These are phyloP conservation scores for Penicillium antarcticum DNA, from an alignment of 495 filamentous ascomycete genomes.

Conservation along the genomic window DNA sequence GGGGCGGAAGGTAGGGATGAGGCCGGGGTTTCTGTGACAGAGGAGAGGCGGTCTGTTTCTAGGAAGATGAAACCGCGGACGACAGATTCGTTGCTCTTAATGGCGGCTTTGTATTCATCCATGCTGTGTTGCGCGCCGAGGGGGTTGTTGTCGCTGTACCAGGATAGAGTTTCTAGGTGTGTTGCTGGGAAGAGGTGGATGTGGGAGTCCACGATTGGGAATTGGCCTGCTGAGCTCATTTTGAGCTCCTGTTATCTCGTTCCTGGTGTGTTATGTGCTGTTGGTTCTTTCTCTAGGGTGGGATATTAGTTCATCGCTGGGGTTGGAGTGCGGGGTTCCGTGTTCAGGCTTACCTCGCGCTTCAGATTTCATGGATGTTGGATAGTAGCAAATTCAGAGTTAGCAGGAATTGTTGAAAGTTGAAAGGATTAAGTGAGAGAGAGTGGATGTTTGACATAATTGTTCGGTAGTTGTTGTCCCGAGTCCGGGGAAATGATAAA, in stretches of 20 bases:
- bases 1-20: background rate
- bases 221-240: conserved; percentile 16
- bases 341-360: background rate
- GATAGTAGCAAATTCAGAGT: background rate
- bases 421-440: no score
- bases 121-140: conserved; percentile 61
- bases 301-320: background rate
- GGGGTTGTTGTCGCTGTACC: conserved; percentile 54
- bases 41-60: conserved; percentile 73
- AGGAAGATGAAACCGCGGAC: conserved; percentile 73
- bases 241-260: background rate
- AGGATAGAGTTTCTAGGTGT: conserved; percentile 60
- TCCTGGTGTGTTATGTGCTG: background rate
- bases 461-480: conserved; percentile 1
- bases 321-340: background rate
- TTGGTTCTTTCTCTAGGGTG: background rate
- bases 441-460: no score
- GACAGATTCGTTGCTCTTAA: conserved; percentile 9
- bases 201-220: conserved; percentile 73
- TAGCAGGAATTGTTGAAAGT: no score
- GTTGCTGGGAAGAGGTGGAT: conserved; percentile 76
- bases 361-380: no score
- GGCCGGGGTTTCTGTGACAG: conserved; percentile 26
- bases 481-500: background rate
- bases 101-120: conserved; percentile 48